Base-by-base conservation (phyloP, 2,329 filamentous ascomycete genomes). In the Daldinia sp. region DNA sequence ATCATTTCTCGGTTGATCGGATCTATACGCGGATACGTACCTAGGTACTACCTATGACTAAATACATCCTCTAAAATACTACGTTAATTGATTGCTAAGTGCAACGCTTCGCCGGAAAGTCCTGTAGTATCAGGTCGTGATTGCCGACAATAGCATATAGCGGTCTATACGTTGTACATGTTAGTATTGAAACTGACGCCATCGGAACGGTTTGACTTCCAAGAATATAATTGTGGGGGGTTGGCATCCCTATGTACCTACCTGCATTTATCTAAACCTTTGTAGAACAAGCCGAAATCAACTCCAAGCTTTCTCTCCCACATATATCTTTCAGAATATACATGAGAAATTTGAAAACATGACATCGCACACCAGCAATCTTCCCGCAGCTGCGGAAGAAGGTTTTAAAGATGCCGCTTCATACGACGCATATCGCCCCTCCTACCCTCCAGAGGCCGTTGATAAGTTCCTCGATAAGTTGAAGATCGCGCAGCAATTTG, bases 341-440 rank as follows among this genome's bases (percentile, higher is more conserved):
- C 8, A 19, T 3, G 8, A 17, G 7, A 13, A 11, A 4, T 15
- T 8, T 49, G 23, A 2, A 61, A 60, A 8, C 64, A 72, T 72
- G 70, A 53, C 66, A 9, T 66, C 68, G 9, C 59, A 61, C 15
- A 55, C 19, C 21, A 62, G 54, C 50, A 56, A 53, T 25, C 67
- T 75, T 25, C 70, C 73, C 7, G 32, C 43, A 4, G 69, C 55
- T 3, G 74, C 73, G n/a, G 66, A 89, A 86, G 81, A 89, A 52
- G 89, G 89, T 58, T 93, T 92, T 75, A 78, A 83, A 65, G 81
- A 91, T 66, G 89, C 88, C 15, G 73, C 80, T 1, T 79, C 81
- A 19, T 93, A 93, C 75, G 89, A 93, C 72, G 75, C 82, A 35
- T 81, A 92, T 73, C 85, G 90, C 11, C 90, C 91, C 1, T 85